Base-by-base conservation (phyloP, 2,329 filamentous ascomycete genomes). In the Huntiella bhutanensis region DNA sequence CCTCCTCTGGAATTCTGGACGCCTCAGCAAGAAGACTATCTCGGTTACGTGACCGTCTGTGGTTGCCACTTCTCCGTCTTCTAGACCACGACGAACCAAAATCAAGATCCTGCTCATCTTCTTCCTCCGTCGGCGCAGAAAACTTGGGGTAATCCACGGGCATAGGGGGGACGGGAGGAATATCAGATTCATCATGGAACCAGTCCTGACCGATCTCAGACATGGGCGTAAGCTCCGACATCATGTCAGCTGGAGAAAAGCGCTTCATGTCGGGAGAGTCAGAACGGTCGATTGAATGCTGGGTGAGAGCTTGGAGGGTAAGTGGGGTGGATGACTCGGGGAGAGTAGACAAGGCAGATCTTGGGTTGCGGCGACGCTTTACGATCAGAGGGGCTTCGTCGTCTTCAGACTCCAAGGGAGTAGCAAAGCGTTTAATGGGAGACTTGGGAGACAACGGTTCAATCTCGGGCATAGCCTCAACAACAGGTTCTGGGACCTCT, bases 101-200 rank as follows among this genome's bases (percentile, higher is more conserved):
- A 32, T 50, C 48, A 3, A 50, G 38, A 16, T 50, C 48, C 16
- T 47, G 32, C 13, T 50, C 45, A 15, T 42, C 41, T 13, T 50
- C 48, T 17, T 46, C 42, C 13, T 43, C 41, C 15, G n/a, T 34
- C 1, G 34, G n/a, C 19, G 41, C 13, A 8, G 19, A 12, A 43
- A 43, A 34, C 4, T 6, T 43, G 5, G 41, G 41, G 7, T 7
- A 15, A 8, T 28, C n/a, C 28, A 8, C 19, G 3, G 33, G 28
- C 12, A 40, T 6, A 10, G 41, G 28, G 13, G 33, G 41, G 36
- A 38, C 34, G n/a, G 44, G 17, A 41, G 37, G 6, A 33, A 13
- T 15, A 33, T 39, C 22, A 41, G 32, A 16, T 13, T 43, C 46
- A 1, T 35, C 13, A 38, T 36, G 10, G 4, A 11, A 12, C 19